Percentiles rank a stretch among this genome's conserved stretches.
Evolutionary conservation across 2,329 filamentous ascomycete species (phyloP).

Genomic region (Talaromyces sp.): DNA sequence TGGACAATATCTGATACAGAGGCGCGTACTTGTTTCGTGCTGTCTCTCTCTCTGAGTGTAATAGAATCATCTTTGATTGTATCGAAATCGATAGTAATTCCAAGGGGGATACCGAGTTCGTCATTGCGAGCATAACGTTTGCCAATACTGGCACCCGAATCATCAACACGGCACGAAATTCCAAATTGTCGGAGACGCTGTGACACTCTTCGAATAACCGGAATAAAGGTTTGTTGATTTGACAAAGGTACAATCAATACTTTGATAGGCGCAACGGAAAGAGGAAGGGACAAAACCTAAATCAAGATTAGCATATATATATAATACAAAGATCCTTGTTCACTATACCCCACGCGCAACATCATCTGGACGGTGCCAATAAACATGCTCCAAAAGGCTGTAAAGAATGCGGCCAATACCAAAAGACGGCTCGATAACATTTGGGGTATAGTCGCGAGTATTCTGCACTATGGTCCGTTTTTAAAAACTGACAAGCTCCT

Average conservation of each 20-base stretch:
- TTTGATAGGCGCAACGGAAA: constrained; percentile 84
- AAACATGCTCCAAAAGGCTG: constrained; percentile 86
- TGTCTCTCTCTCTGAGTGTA: constrained; percentile 76
- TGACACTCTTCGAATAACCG: constrained; percentile 67
- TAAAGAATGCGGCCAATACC: constrained; percentile 94
- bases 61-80: constrained; percentile 71
- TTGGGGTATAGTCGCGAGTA: constrained; percentile 84
- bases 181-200: constrained; percentile 69
- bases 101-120: constrained; percentile 85
- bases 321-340: background rate
- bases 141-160: constrained; percentile 85
- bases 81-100: constrained; percentile 83
- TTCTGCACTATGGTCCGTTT: constrained; percentile 79
- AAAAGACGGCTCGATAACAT: constrained; percentile 95
- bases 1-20: constrained; percentile 65
- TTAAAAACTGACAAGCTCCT: constrained; percentile 77
- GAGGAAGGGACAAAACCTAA: constrained; percentile 66
- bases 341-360: constrained; percentile 77
- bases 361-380: constrained; percentile 82
- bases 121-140: constrained; percentile 94
- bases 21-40: constrained; percentile 73
- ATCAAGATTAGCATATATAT: constrained; percentile 9
- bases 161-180: constrained; percentile 80
- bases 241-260: constrained; percentile 88
- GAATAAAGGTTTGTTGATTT: constrained; percentile 71